Conservation (phyloP, 306 rosid genomes). For the Abrus precatorius region DNA sequence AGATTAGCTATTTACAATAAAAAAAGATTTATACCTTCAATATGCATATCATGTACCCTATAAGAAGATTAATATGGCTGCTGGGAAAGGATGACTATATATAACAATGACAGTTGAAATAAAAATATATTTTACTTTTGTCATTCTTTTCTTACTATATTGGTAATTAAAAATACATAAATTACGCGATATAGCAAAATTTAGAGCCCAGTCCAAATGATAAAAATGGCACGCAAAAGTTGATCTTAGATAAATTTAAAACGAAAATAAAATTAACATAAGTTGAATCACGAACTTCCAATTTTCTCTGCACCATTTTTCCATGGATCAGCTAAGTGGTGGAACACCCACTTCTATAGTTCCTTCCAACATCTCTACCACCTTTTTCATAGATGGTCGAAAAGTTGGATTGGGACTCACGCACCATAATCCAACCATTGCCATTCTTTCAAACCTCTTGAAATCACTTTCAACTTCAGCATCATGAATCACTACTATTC, state of each 20-base stretch:
- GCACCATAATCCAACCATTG: slow-evolving; percentile 54
- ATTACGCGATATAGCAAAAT: too few relatives aligned
- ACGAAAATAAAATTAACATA: neutral
- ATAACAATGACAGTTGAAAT: too few relatives aligned
- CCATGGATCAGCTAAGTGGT: slow-evolving; percentile 23
- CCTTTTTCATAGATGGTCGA: slow-evolving; percentile 50
- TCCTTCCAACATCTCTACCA: slow-evolving; percentile 53
- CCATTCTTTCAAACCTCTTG: slow-evolving; percentile 53
- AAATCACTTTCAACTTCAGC: slow-evolving; percentile 38
- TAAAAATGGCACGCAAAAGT: neutral
- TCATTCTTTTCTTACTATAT: too few relatives aligned
- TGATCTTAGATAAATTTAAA: neutral
- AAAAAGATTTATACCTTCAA: too few relatives aligned
- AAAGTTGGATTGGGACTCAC: slow-evolving; percentile 43
- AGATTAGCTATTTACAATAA: too few relatives aligned
- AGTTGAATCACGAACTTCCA: too few relatives aligned
- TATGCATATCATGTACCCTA: too few relatives aligned
- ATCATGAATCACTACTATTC: slow-evolving; percentile 35
- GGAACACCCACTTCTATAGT: slow-evolving; percentile 44
- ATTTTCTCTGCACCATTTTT: neutral
- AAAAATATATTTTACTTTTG: too few relatives aligned
- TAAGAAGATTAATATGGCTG: too few relatives aligned
- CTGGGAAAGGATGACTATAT: too few relatives aligned
- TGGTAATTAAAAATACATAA: too few relatives aligned
- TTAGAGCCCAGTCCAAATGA: neutral